Conservation (phyloP, 352 stramenopile genomes). For the Halophytophthora batemanensis region DNA sequence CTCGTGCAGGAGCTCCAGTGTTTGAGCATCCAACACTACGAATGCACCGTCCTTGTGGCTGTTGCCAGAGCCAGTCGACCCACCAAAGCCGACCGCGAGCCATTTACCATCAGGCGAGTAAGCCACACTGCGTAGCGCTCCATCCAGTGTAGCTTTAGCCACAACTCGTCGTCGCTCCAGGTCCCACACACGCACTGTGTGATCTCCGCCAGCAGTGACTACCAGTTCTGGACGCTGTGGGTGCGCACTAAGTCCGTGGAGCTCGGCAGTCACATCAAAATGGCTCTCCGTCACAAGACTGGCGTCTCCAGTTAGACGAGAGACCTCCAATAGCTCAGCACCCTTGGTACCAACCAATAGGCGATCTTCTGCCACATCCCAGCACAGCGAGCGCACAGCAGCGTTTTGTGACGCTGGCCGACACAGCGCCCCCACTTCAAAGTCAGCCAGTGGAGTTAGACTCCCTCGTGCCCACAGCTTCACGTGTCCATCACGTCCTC, state of each 20-base stretch:
- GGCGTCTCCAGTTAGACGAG: slow-evolving; percentile 50
- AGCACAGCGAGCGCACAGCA: slow-evolving; percentile 54
- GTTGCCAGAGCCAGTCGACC: slow-evolving; percentile 10
- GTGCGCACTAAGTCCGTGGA: slow-evolving; percentile 52
- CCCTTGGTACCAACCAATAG: slow-evolving; percentile 68
- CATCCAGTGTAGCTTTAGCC: slow-evolving; percentile 57
- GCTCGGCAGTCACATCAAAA: slow-evolving; percentile 35
- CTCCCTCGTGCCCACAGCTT: slow-evolving; percentile 60
- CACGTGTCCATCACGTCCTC: slow-evolving; percentile 61
- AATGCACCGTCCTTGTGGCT: slow-evolving; percentile 49
- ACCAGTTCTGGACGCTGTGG: slow-evolving; percentile 48
- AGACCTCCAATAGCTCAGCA: slow-evolving; percentile 68
- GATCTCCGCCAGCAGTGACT: slow-evolving; percentile 65
- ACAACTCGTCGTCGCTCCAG: slow-evolving; percentile 47
- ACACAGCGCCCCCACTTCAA: slow-evolving; percentile 45
- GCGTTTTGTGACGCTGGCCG: slow-evolving; percentile 49
- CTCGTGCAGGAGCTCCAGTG: slow-evolving; percentile 85
- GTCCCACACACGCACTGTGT: slow-evolving; percentile 70
- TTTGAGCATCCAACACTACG: slow-evolving; percentile 57
- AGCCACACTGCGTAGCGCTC: slow-evolving; percentile 45
- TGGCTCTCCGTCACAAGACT: slow-evolving; percentile 71
- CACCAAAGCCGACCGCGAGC: slow-evolving; percentile 63
- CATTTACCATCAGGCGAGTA: slow-evolving; percentile 71
- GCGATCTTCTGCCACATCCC: slow-evolving; percentile 66
- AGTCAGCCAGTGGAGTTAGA: slow-evolving; percentile 51